phyloP scores from a whole-genome alignment of 345 rosid species.

The Rhodomyrtus tomentosa region DNA sequence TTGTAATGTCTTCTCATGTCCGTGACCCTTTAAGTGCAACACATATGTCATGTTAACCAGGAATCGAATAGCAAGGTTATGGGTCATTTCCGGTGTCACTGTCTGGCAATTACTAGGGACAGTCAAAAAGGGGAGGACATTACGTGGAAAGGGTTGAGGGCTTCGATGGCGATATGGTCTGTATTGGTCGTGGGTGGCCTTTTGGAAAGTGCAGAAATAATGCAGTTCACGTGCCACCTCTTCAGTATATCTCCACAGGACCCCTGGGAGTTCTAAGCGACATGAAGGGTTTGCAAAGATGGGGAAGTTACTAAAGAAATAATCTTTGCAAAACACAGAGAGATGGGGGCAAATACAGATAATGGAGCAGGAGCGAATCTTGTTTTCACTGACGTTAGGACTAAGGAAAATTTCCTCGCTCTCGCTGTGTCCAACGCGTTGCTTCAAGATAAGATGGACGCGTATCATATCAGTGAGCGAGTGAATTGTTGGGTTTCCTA shows the following conservation, averaged over 20 bases:
- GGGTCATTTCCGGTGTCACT: neutral
- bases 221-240: slow-evolving; percentile 1
- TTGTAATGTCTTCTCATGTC: neutral
- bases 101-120: neutral
- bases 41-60: neutral
- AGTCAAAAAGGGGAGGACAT: neutral
- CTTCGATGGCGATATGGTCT: neutral
- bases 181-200: neutral
- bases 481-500: no score
- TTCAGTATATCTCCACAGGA: slow-evolving; percentile 2
- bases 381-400: neutral
- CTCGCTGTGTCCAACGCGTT: neutral
- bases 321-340: neutral
- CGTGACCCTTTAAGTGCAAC: neutral
- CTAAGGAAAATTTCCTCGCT: neutral
- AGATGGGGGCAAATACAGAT: neutral
- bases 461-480: neutral
- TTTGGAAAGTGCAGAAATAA: neutral
- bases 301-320: neutral
- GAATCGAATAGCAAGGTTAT: neutral
- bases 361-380: neutral
- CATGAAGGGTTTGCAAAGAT: neutral
- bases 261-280: neutral
- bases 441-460: neutral
- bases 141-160: neutral